Evolutionary conservation across 495 filamentous ascomycete genomes (phyloP).

Genomic region (Podospora comata): DNA sequence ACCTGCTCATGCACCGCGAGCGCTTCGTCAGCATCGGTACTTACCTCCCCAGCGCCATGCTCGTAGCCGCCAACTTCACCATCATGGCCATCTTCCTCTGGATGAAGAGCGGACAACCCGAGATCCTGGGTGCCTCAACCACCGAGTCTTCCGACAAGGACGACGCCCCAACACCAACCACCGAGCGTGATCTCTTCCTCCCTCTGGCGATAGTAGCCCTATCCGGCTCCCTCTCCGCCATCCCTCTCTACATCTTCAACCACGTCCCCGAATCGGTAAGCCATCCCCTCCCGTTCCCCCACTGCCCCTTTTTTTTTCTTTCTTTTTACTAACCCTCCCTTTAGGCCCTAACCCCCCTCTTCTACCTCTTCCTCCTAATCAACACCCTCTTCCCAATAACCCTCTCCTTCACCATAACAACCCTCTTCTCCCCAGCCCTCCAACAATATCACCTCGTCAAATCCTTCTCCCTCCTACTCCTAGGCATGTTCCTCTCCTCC

Average conservation of each 20-base stretch:
- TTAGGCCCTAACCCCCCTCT: constrained; percentile 56
- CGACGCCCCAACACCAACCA: constrained; percentile 24
- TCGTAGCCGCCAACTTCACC: constrained; percentile 89
- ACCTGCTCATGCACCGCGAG: constrained; percentile 83
- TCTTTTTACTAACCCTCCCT: constrained; percentile 25
- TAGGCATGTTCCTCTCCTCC: constrained; percentile 86
- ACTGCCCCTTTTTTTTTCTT: neutral
- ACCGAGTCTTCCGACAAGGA: constrained; percentile 25
- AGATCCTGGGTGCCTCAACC: constrained; percentile 17
- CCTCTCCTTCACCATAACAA: constrained; percentile 52
- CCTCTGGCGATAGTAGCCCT: constrained; percentile 69
- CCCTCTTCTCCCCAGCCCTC: constrained; percentile 50
- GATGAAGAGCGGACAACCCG: constrained; percentile 70
- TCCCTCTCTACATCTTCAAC: constrained; percentile 88
- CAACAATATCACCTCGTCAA: constrained; percentile 77
- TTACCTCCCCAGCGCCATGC: constrained; percentile 94
- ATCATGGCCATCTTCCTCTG: constrained; percentile 92
- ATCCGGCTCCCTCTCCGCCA: constrained; percentile 71
- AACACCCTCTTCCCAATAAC: constrained; percentile 58
- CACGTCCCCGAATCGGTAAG: constrained; percentile 63
- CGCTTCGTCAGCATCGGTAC: constrained; percentile 98
- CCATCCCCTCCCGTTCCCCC: neutral
- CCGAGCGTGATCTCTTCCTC: constrained; percentile 73
- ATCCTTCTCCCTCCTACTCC: constrained; percentile 84
- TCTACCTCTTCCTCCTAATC: constrained; percentile 55